Evolutionary conservation across 768 basidiomycete genomes (phyloP).

Genomic region (Mycena crocata): DNA sequence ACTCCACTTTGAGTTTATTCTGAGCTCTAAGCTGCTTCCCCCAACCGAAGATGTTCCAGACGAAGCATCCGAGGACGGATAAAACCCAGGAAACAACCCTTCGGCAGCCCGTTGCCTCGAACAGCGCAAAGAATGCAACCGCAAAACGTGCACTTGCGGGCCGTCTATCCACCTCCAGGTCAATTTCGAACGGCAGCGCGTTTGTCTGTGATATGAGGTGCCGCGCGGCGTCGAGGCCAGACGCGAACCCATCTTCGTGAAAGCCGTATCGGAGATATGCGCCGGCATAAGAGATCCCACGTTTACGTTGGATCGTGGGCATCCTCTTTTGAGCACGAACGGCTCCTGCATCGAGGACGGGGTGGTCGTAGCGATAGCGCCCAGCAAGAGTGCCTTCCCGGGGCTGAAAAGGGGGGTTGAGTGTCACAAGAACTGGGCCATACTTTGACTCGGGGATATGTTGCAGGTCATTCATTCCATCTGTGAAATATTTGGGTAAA

Average conservation of each 20-base stretch:
- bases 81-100: slow-evolving; percentile 17
- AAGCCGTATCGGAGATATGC: slow-evolving; percentile 85
- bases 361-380: slow-evolving; percentile 74
- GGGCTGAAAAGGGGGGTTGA: slow-evolving; percentile 78
- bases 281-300: slow-evolving; percentile 73
- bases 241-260: slow-evolving; percentile 83
- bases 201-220: slow-evolving; percentile 3
- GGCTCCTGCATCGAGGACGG: slow-evolving; percentile 69
- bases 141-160: slow-evolving; percentile 26
- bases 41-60: slow-evolving; percentile 23
- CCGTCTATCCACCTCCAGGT: slow-evolving; percentile 24
- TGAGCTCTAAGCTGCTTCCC: slow-evolving; percentile 11
- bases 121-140: slow-evolving; percentile 20
- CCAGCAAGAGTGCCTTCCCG: slow-evolving; percentile 57
- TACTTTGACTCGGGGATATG: slow-evolving; percentile 65
- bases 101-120: slow-evolving; percentile 18
- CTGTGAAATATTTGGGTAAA: slow-evolving; percentile 44
- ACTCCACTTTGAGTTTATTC: slow-evolving; percentile 2
- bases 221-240: slow-evolving; percentile 52
- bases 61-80: slow-evolving; percentile 13
- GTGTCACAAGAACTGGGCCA: slow-evolving; percentile 76
- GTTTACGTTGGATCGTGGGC: slow-evolving; percentile 67
- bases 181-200: slow-evolving; percentile 25
- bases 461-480: slow-evolving; percentile 84
- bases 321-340: slow-evolving; percentile 66